phyloP scores from a whole-genome alignment of 306 rosid species.

The Vigna trinervia region DNA sequence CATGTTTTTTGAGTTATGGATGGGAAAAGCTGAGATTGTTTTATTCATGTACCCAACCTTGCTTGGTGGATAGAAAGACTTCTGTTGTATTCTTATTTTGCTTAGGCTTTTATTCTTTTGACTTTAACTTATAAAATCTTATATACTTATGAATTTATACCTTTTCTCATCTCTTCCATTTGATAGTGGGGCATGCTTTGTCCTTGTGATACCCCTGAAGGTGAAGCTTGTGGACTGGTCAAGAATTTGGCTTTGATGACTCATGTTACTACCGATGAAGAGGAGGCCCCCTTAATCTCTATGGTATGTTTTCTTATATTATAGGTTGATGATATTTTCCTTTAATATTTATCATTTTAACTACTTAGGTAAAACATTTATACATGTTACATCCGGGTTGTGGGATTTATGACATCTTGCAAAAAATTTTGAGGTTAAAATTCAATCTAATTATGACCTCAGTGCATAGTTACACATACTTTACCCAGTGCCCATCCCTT shows the following conservation, averaged over 20 bases:
- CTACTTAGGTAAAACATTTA: background rate
- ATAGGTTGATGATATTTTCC: slow-evolving; percentile 17
- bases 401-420: slow-evolving; percentile 1
- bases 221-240: slow-evolving; percentile 93
- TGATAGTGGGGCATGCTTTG: slow-evolving; percentile 99
- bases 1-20: background rate
- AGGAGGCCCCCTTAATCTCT: slow-evolving; percentile 76
- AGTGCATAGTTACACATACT: background rate
- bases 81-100: slow-evolving; percentile 7
- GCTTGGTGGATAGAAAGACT: background rate
- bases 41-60: background rate
- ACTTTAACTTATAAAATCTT: background rate
- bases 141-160: background rate
- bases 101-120: slow-evolving; percentile 2
- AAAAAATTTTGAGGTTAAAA: background rate
- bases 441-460: background rate
- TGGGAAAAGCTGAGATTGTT: background rate
- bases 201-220: slow-evolving; percentile 99
- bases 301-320: slow-evolving; percentile 55
- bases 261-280: slow-evolving; percentile 96
- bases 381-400: slow-evolving; percentile 11
- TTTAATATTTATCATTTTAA: background rate
- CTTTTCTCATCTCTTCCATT: slow-evolving; percentile 30
- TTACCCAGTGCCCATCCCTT: background rate
- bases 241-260: slow-evolving; percentile 96